Conservation (phyloP, 1,284 basidiomycete species). For the Irpex sp. region DNA sequence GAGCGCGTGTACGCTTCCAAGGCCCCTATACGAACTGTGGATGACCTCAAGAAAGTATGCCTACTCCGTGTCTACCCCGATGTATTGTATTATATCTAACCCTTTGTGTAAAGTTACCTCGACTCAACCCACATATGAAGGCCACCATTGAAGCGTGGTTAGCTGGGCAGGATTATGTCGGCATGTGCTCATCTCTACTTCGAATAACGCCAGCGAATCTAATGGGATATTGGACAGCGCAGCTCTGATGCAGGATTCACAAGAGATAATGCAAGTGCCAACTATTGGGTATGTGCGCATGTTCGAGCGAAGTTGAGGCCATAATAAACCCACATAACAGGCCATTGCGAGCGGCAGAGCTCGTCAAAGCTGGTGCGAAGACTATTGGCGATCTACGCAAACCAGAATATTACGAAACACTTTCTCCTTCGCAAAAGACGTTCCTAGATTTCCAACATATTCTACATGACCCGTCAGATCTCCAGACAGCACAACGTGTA, state of each 20-base stretch:
- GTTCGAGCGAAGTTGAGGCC: background rate
- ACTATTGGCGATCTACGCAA: constrained; percentile 45
- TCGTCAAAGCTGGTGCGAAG: constrained; percentile 55
- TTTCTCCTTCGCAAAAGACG: constrained; percentile 26
- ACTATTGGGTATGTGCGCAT: constrained; percentile 38
- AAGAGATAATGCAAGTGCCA: constrained; percentile 29
- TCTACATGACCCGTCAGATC: background rate
- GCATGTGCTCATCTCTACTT: background rate
- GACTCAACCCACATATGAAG: background rate
- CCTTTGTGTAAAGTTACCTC: background rate
- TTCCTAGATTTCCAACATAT: background rate
- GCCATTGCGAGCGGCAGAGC: constrained; percentile 41
- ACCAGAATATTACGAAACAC: constrained; percentile 43
- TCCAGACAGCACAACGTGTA: background rate
- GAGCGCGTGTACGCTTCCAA: background rate
- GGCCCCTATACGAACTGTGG: background rate
- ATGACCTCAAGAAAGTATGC: background rate
- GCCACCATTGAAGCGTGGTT: background rate
- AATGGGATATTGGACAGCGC: background rate
- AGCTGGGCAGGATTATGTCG: background rate
- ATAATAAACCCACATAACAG: constrained; percentile 27
- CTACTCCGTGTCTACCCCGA: background rate
- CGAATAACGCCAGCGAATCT: background rate
- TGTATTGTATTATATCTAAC: background rate
- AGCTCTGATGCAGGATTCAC: constrained; percentile 4